Conservation (phyloP, 345 rosid genomes). For the Populus euphratica region DNA sequence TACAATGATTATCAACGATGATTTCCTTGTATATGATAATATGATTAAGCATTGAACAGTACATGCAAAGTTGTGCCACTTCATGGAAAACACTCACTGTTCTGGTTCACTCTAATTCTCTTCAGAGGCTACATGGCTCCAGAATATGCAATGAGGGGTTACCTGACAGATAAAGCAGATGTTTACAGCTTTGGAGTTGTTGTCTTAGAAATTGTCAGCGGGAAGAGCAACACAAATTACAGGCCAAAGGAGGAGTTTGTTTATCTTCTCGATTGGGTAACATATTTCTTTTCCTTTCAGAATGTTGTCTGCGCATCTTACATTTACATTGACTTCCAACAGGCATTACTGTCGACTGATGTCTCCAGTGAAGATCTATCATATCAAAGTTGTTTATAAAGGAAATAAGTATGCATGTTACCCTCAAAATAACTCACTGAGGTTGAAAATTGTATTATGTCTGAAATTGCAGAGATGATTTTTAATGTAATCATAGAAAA, state of each 20-base stretch:
- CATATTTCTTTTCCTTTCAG: neutral
- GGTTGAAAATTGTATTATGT: too few species aligned
- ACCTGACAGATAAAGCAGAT: slow-evolving; percentile 91
- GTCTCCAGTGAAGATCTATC: too few species aligned
- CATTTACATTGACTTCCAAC: neutral
- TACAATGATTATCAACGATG: neutral
- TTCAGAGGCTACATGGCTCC: slow-evolving; percentile 98
- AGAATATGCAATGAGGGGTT: slow-evolving; percentile 97
- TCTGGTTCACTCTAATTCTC: neutral
- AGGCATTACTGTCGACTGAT: neutral
- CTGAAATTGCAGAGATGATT: too few species aligned
- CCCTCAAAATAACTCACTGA: too few species aligned
- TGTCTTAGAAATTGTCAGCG: slow-evolving; percentile 75
- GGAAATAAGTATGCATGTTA: neutral
- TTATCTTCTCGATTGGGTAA: slow-evolving; percentile 92
- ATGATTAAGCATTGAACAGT: neutral
- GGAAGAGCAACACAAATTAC: slow-evolving; percentile 92
- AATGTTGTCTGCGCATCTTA: neutral
- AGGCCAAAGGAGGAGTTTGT: slow-evolving; percentile 93
- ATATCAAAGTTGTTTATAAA: too few species aligned
- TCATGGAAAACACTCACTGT: neutral
- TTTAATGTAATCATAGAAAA: too few species aligned
- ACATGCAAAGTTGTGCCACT: too few species aligned
- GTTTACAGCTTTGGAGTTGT: slow-evolving; percentile 91
- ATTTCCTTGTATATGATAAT: neutral